Base-by-base conservation (phyloP, 1,284 basidiomycete genomes). In the Microbotryum scabiosae region DNA sequence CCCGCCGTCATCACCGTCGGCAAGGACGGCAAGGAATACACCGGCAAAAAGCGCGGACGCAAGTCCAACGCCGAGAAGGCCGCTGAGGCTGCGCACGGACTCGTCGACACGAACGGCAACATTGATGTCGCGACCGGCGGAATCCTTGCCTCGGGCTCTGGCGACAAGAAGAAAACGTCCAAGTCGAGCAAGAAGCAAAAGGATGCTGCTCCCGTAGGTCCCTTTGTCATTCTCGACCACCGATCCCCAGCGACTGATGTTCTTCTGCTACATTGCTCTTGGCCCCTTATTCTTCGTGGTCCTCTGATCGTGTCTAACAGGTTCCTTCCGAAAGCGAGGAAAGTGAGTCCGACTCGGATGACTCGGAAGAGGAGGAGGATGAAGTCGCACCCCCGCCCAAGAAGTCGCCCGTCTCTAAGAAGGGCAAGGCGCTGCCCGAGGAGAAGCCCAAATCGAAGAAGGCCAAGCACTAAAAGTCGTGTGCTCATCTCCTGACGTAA, bases 41-140 rank as follows among this genome's bases (percentile, higher is more conserved):
- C 63, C 18, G 63, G 63, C 52, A 68, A 68, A 64, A 68, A 68
- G 64, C 64, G 64, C 43, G 60, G 59, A 16, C 62, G 64, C 56
- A 68, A 68, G 60, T 56, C 56, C 46, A 62, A 62, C 56, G 64
- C 64, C 51, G 64, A 65, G 46, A 60, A 61, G 49, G 60, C 57
- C n/a, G 54, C 54, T 25, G 45, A 57, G 14, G 61, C 56, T 23
- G 51, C 53, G 21, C 55, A 54, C 44, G 30, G 21, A 26, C 52
- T 48, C 21, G 25, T 48, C 21, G 46, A 25, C 25, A 21, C 46
- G 18, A 48, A 57, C 54, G n/a, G 61, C 62, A 10, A 36, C 21
- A 51, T 36, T 20, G 56, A 51, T n/a, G 51, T 30, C 14, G 54
- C 43, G 23, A 45, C 46, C 45, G 64, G 28, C 50, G 61, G 61